phyloP scores from a whole-genome alignment of 148 eudicot species.

The Chenopodium formosanum region DNA sequence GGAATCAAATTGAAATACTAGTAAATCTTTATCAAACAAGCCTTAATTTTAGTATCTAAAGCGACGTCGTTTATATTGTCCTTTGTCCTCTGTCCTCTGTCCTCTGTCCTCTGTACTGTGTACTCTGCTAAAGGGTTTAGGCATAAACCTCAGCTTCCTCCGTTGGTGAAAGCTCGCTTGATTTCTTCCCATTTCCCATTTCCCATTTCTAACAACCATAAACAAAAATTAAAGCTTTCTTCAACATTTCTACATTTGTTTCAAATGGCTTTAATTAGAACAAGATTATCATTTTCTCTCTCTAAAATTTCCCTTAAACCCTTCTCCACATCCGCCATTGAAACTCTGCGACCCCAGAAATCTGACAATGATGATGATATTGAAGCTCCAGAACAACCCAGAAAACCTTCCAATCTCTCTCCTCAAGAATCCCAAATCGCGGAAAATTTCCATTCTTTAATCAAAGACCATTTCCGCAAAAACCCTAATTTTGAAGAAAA shows the following conservation, averaged over 20 bases:
- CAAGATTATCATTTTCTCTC: conserved; percentile 25
- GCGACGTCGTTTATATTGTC: too few species aligned
- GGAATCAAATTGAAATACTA: too few species aligned
- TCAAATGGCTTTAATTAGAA: conserved; percentile 39
- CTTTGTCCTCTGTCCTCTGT: too few species aligned
- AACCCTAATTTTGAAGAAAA: conserved; percentile 41
- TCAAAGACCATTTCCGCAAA: conserved; percentile 67
- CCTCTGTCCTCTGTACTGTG: too few species aligned
- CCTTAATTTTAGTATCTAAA: too few species aligned
- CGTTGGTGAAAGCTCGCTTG: not conserved
- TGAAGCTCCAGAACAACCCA: conserved; percentile 13
- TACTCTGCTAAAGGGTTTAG: too few species aligned
- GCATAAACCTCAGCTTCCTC: not conserved
- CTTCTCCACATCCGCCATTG: conserved; percentile 26
- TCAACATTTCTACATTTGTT: not conserved
- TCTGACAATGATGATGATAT: conserved; percentile 17
- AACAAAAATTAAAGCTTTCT: conserved; percentile 7
- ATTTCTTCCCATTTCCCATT: not conserved
- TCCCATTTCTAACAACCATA: not conserved
- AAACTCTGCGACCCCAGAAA: conserved; percentile 2
- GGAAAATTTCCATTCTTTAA: conserved; percentile 45
- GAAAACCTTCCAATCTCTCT: conserved; percentile 26
- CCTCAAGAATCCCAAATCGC: conserved; percentile 42
- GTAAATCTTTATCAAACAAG: too few species aligned
- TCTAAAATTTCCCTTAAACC: conserved; percentile 31